Evolutionary conservation across 2,329 filamentous ascomycete species (phyloP).

Genomic region (Phialemonium atrogriseum): DNA sequence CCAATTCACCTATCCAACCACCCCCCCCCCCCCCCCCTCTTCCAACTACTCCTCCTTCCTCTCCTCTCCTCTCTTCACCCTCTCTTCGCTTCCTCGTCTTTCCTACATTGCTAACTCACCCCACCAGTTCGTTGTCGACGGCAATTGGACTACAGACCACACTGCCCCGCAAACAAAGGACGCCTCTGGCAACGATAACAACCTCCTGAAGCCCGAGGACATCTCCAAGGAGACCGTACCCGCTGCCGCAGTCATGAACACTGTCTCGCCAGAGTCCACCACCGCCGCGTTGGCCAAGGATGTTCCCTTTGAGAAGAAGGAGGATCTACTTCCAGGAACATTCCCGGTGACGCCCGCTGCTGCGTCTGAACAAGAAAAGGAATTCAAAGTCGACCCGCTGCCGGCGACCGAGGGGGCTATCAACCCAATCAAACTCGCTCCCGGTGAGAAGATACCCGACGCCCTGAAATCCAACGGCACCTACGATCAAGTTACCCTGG

Average conservation of each 20-base stretch:
- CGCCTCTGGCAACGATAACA: constrained; percentile 80
- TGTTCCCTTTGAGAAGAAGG: constrained; percentile 50
- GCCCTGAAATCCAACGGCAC: constrained; percentile 58
- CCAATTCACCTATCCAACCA: no score
- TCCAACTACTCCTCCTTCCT: not conserved
- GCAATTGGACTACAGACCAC: constrained; percentile 77
- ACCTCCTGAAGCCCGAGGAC: constrained; percentile 72
- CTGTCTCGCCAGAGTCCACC: constrained; percentile 60
- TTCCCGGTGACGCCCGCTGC: constrained; percentile 64
- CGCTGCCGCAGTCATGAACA: constrained; percentile 48
- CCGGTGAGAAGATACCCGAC: constrained; percentile 75
- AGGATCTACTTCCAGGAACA: constrained; percentile 45
- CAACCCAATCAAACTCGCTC: constrained; percentile 72
- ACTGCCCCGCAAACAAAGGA: constrained; percentile 77
- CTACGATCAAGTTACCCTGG: constrained; percentile 65
- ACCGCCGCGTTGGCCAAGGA: constrained; percentile 59
- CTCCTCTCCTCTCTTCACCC: constrained; percentile 11
- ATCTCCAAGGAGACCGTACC: constrained; percentile 43
- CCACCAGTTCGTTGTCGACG: constrained; percentile 85
- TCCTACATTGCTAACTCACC: not conserved
- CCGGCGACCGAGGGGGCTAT: constrained; percentile 55
- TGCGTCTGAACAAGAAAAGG: constrained; percentile 41
- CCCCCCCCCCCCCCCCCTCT: constrained; percentile 1
- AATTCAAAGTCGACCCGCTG: constrained; percentile 51
- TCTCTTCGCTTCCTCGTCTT: constrained; percentile 5